Percentiles rank a stretch among this genome's conserved stretches.
Evolutionary conservation across 768 basidiomycete species (phyloP).

Genomic region (Leucosporidium creatinivorum): DNA sequence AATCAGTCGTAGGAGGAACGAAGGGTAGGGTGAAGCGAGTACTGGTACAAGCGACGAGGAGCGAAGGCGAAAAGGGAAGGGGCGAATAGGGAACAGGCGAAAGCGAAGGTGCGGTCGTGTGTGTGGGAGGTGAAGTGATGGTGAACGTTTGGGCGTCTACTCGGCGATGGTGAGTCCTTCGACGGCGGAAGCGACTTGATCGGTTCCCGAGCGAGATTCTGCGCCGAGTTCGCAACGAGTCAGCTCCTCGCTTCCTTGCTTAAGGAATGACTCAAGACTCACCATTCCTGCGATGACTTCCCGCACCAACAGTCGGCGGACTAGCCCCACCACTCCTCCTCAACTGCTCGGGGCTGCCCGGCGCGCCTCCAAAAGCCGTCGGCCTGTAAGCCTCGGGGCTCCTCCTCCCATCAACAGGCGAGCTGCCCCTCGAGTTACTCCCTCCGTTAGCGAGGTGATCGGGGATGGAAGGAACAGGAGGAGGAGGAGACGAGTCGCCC

Average conservation of each 20-base stretch:
- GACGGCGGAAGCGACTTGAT: not conserved
- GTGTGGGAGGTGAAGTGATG: not conserved
- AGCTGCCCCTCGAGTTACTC: not conserved
- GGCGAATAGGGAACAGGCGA: too few species aligned
- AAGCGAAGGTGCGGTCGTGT: too few species aligned
- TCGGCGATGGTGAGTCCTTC: not conserved
- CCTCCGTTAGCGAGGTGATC: not conserved
- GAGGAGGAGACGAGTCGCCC: not conserved
- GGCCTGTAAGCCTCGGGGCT: not conserved
- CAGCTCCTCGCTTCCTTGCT: not conserved
- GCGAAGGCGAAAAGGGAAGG: too few species aligned
- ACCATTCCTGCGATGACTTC: not conserved
- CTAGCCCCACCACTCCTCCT: conserved; percentile 15
- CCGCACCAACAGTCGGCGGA: too few species aligned
- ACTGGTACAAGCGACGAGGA: too few species aligned
- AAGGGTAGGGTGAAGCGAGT: too few species aligned
- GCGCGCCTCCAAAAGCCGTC: too few species aligned
- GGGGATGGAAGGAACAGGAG: not conserved
- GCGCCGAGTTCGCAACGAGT: not conserved
- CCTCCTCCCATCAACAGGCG: not conserved
- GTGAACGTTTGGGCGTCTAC: not conserved
- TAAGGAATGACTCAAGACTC: too few species aligned
- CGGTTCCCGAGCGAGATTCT: not conserved
- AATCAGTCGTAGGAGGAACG: too few species aligned
- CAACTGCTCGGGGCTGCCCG: not conserved